A percentile compares a stretch with the other conserved stretches of the same genome.
These are phyloP conservation scores for Dimocarpus longan DNA, from an alignment of 345 rosid species.

Conservation along the genomic window DNA sequence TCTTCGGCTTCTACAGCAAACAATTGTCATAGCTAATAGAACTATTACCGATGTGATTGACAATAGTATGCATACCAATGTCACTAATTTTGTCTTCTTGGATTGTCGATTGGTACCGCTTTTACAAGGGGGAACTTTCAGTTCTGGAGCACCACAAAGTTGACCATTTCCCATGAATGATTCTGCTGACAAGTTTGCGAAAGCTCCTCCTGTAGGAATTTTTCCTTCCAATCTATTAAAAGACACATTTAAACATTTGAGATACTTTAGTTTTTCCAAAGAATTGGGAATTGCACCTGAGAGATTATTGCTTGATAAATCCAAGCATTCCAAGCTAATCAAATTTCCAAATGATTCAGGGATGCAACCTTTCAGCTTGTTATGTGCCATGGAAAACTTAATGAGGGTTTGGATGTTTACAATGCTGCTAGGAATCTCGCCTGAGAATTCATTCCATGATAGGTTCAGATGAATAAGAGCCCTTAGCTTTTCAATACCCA, in stretches of 20 bases:
- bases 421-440: slow-evolving; percentile 12
- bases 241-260: slow-evolving; percentile 21
- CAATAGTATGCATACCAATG: background rate
- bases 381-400: slow-evolving; percentile 10
- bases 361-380: background rate
- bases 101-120: background rate
- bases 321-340: slow-evolving; percentile 16
- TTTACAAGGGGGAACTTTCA: slow-evolving; percentile 19
- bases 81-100: background rate
- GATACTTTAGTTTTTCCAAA: slow-evolving; percentile 11
- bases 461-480: slow-evolving; percentile 15
- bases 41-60: background rate
- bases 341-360: slow-evolving; percentile 14
- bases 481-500: slow-evolving; percentile 21
- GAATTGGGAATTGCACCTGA: slow-evolving; percentile 31
- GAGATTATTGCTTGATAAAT: slow-evolving; percentile 25
- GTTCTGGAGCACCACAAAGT: slow-evolving; percentile 15
- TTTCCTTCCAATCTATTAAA: slow-evolving; percentile 30
- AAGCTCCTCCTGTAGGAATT: slow-evolving; percentile 23
- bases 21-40: background rate
- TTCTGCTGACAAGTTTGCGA: slow-evolving; percentile 19
- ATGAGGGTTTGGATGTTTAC: background rate
- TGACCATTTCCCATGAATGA: slow-evolving; percentile 21
- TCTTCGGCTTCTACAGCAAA: background rate
- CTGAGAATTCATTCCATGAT: slow-evolving; percentile 18